These are phyloP conservation scores for Ceratobasidium sp. DNA, from an alignment of 1,284 basidiomycete species.

Conservation along the genomic window DNA sequence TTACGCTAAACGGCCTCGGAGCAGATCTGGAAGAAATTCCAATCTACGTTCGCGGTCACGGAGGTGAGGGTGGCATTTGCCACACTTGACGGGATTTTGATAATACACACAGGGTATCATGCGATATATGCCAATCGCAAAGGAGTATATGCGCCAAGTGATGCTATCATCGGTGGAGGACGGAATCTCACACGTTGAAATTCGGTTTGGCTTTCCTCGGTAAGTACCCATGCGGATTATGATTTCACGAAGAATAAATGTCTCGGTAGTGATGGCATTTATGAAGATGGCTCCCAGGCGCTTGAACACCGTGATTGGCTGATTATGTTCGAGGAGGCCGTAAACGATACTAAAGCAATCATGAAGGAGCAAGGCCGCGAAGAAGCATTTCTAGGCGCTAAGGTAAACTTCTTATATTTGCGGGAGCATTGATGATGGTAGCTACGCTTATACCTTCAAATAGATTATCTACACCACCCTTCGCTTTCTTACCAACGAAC, in stretches of 20 bases:
- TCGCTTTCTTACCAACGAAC: slow-evolving; percentile 68
- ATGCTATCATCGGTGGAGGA: slow-evolving; percentile 74
- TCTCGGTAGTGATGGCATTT: slow-evolving; percentile 35
- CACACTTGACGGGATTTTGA: not conserved
- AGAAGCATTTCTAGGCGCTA: slow-evolving; percentile 74
- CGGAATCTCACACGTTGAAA: slow-evolving; percentile 80
- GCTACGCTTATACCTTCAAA: not conserved
- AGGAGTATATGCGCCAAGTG: slow-evolving; percentile 72
- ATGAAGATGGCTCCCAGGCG: slow-evolving; percentile 4
- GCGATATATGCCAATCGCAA: slow-evolving; percentile 69
- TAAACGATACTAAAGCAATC: slow-evolving; percentile 69
- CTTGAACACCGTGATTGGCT: slow-evolving; percentile 44
- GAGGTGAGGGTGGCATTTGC: slow-evolving; percentile 57
- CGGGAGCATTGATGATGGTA: not conserved
- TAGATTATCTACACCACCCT: slow-evolving; percentile 81
- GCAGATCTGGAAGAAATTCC: slow-evolving; percentile 81
- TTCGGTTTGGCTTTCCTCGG: slow-evolving; percentile 72
- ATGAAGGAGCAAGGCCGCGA: slow-evolving; percentile 66
- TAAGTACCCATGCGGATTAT: not conserved
- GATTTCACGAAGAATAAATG: slow-evolving; percentile 67
- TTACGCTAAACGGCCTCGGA: not conserved
- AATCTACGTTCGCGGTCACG: slow-evolving; percentile 66
- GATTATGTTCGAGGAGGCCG: slow-evolving; percentile 57
- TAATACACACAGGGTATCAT: slow-evolving; percentile 63
- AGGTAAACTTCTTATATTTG: slow-evolving; percentile 62